Evolutionary conservation across 1,284 basidiomycete species (phyloP).

Genomic region (Trametes pubescens): DNA sequence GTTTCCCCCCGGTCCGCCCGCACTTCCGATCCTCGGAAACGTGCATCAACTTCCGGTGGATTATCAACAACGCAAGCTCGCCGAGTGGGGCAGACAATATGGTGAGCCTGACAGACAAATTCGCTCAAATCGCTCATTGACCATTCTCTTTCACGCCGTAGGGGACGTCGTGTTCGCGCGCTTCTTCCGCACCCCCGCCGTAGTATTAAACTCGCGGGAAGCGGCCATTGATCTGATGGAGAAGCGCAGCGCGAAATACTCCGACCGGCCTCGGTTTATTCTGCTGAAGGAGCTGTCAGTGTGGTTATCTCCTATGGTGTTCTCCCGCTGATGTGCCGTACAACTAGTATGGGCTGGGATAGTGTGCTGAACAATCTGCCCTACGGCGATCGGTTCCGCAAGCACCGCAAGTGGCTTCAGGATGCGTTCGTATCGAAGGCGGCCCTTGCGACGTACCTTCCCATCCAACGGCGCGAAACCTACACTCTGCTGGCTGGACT

Average conservation of each 20-base stretch:
- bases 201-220: slow-evolving; percentile 48
- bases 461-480: slow-evolving; percentile 39
- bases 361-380: slow-evolving; percentile 36
- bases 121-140: neutral
- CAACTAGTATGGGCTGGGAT: slow-evolving; percentile 36
- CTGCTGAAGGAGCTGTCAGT: slow-evolving; percentile 42
- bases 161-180: slow-evolving; percentile 48
- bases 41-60: slow-evolving; percentile 34
- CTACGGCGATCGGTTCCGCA: slow-evolving; percentile 42
- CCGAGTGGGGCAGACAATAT: slow-evolving; percentile 34
- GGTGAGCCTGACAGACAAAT: slow-evolving; percentile 21
- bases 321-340: neutral
- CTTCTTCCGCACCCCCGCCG: slow-evolving; percentile 44
- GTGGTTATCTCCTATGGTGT: too few relatives aligned
- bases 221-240: slow-evolving; percentile 51
- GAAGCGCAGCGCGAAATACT: slow-evolving; percentile 50
- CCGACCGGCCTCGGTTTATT: slow-evolving; percentile 44
- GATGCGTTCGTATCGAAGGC: slow-evolving; percentile 37
- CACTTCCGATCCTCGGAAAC: slow-evolving; percentile 35
- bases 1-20: slow-evolving; percentile 34
- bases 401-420: slow-evolving; percentile 43
- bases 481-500: slow-evolving; percentile 37
- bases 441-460: slow-evolving; percentile 33
- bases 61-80: slow-evolving; percentile 32
- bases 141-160: slow-evolving; percentile 16